Evolutionary conservation across 2,329 filamentous ascomycete species (phyloP).

Genomic region (Diaporthe caulivora): DNA sequence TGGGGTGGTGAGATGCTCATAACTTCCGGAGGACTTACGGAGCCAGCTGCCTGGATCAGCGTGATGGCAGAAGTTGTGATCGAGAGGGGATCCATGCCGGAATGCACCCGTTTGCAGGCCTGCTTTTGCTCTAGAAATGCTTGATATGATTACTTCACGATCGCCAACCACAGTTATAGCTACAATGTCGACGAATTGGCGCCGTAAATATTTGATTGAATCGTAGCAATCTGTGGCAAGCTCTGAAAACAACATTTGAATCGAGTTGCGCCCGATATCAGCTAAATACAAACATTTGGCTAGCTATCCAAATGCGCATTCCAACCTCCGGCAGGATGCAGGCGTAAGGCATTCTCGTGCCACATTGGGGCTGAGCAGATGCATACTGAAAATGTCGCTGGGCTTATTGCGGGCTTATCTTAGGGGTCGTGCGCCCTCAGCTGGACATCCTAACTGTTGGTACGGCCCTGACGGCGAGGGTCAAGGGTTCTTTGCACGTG

Average conservation of each 20-base stretch:
- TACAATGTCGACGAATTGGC: not conserved
- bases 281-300: not conserved
- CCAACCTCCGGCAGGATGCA: not conserved
- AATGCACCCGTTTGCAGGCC: not conserved
- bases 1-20: not conserved
- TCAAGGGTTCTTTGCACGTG: too few species aligned
- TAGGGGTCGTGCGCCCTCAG: too few species aligned
- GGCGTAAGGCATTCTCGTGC: not conserved
- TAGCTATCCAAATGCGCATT: not conserved
- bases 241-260: too few species aligned
- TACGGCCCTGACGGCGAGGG: too few species aligned
- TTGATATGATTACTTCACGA: not conserved
- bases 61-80: slow-evolving; percentile 35
- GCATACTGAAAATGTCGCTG: not conserved
- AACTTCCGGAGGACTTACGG: slow-evolving; percentile 30
- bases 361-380: slow-evolving; percentile 9
- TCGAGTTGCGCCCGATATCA: not conserved
- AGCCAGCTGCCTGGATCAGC: slow-evolving; percentile 37
- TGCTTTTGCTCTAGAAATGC: not conserved
- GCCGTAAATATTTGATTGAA: not conserved
- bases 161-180: not conserved
- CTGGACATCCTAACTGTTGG: too few species aligned
- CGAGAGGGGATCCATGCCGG: slow-evolving; percentile 37
- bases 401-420: not conserved
- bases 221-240: not conserved